Percentiles rank a stretch among this genome's conserved stretches.
phyloP scores from a whole-genome alignment of 23 red algal species.

The Chondrus crispus region DNA sequence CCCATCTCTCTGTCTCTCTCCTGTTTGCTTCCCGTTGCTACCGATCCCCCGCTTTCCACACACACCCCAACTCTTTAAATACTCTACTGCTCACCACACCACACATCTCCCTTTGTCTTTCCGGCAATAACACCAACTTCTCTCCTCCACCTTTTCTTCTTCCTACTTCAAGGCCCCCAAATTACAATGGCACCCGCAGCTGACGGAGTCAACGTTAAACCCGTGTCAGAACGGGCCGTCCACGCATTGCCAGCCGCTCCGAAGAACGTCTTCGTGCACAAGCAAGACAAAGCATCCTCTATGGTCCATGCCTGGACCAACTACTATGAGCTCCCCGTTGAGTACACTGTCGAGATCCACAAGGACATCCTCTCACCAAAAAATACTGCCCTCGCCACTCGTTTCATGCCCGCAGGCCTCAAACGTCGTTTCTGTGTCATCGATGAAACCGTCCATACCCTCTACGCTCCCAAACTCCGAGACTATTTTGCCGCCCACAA shows the following conservation, averaged over 20 bases:
- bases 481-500: constrained; percentile 70
- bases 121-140: neutral
- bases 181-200: constrained; percentile 36
- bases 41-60: neutral
- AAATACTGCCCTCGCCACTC: constrained; percentile 70
- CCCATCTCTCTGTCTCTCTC: neutral
- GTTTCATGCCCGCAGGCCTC: constrained; percentile 63
- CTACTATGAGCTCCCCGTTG: constrained; percentile 78
- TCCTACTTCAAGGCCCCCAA: too few species aligned
- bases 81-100: too few species aligned
- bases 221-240: neutral
- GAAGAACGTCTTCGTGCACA: constrained; percentile 63
- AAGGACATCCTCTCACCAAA: constrained; percentile 38
- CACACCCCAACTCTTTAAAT: neutral
- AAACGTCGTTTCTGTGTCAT: constrained; percentile 90
- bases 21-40: neutral
- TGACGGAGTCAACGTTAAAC: constrained; percentile 10
- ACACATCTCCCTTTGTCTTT: neutral
- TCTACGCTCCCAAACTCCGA: constrained; percentile 53
- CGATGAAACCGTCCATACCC: constrained; percentile 63
- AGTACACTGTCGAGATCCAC: constrained; percentile 92
- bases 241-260: constrained; percentile 44
- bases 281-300: neutral
- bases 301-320: constrained; percentile 78
- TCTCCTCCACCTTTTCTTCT: neutral